These are phyloP conservation scores for Neofusicoccum sp. DNA, from an alignment of 2,329 filamentous ascomycete species.

Conservation along the genomic window DNA sequence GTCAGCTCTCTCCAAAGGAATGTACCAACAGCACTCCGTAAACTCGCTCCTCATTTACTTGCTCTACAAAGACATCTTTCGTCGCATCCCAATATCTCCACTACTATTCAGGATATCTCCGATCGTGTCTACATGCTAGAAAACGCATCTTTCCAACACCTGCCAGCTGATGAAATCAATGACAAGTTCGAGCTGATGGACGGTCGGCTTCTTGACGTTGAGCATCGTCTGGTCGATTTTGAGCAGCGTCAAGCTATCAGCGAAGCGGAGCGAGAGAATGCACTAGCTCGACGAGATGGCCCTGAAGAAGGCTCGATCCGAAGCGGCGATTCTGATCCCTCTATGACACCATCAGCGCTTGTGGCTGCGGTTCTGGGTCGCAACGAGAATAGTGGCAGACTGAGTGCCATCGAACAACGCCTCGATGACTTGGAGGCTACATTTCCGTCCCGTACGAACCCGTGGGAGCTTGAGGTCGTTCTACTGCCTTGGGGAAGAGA, in stretches of 20 bases:
- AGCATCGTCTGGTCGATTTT: conserved; percentile 54
- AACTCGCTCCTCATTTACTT: conserved; percentile 36
- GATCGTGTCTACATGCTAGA: conserved; percentile 70
- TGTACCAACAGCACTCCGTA: conserved; percentile 28
- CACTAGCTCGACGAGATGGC: conserved; percentile 26
- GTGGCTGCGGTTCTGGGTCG: not conserved
- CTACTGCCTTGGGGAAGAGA: conserved; percentile 68
- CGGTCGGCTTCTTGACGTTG: conserved; percentile 68
- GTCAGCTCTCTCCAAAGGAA: not conserved
- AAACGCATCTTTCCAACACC: conserved; percentile 67
- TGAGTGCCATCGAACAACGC: conserved; percentile 53
- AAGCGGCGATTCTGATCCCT: conserved; percentile 32
- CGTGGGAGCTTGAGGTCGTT: conserved; percentile 77
- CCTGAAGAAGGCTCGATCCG: conserved; percentile 41
- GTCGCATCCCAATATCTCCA: conserved; percentile 42
- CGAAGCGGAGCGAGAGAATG: conserved; percentile 27
- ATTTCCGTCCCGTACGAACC: conserved; percentile 62
- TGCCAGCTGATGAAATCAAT: conserved; percentile 68
- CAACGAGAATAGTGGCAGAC: conserved; percentile 1
- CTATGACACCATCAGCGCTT: conserved; percentile 44
- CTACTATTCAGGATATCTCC: conserved; percentile 63
- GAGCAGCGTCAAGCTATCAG: conserved; percentile 37
- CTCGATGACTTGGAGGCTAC: conserved; percentile 60
- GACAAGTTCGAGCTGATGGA: conserved; percentile 70
- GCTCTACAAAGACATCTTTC: conserved; percentile 40